Base-by-base conservation (phyloP, 768 basidiomycete genomes). In the Melanogaster broomeanus region DNA sequence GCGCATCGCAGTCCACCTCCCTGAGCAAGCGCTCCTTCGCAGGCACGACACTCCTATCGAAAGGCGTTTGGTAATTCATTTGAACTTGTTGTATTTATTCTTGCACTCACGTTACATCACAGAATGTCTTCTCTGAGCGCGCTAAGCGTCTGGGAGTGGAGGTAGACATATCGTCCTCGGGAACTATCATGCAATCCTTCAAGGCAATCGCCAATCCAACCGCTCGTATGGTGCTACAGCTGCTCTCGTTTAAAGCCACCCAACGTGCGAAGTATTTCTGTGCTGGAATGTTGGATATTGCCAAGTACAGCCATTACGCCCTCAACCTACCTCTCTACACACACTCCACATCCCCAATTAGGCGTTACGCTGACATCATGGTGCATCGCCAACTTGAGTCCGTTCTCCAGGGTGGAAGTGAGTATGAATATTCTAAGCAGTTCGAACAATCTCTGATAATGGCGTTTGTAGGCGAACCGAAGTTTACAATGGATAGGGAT, bases 231-330 rank as follows among this genome's bases (percentile, higher is more conserved):
- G 78, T 94, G n/a, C 75, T 99, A 10, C 86, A 94, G 68, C 66
- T 97, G 30, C 76, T 98, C 37, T 84, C 86, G 15, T 85, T 82
- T 68, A 97, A 97, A 71, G 88, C 93, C n/a, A 98, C 94, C 54
- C 89, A 93, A 53, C 82, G 87, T 45, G 93, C 97, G 59, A 95
- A 94, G 70, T 99, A 99, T 72, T 98, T 98, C 85, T 99, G 97
- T 66, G 83, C 94, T 22, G 97, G 97, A 56, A 98, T 98, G 96
- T 77, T 99, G 60, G 97, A 99, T 70, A 99, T 99, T 63, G 93
- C 94, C 37, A 98, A 98, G 75, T 99, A 98, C 64, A 74, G 83
- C 27, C 97, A 99, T 71, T 98, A 92, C 67, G 87, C 95, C 0
- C 75, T 98, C 58, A 96, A 85, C 58, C 75, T 83, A 6, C 94